Evolutionary conservation across 352 stramenopile genomes (phyloP).

Genomic region (Globisporangium spinosum): DNA sequence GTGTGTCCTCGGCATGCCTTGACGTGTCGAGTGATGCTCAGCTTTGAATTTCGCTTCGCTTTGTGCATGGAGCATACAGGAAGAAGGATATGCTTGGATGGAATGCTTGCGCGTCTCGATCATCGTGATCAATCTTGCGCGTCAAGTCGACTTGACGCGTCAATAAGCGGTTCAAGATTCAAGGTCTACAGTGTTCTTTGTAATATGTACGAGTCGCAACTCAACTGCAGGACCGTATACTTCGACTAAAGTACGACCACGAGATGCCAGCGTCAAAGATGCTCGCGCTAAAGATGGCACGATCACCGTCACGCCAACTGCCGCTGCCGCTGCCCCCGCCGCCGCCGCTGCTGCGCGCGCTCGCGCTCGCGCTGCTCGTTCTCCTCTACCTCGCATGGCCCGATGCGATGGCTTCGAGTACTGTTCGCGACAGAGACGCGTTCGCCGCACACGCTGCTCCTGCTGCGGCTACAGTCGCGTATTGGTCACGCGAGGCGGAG

Average conservation of each 20-base stretch:
- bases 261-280: background rate
- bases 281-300: background rate
- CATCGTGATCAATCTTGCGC: too few relatives aligned
- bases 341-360: background rate
- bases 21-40: background rate
- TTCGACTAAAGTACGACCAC: background rate
- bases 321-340: background rate
- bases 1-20: background rate
- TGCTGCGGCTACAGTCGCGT: slow-evolving; percentile 17
- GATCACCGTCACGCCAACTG: background rate
- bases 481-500: slow-evolving; percentile 31
- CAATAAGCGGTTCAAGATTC: background rate
- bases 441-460: background rate
- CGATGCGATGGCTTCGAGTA: background rate
- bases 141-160: background rate
- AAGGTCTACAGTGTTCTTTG: background rate
- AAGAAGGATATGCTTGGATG: background rate
- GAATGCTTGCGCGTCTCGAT: background rate
- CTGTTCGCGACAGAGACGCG: background rate
- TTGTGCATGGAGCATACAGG: background rate
- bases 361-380: slow-evolving; percentile 5
- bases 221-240: background rate
- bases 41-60: background rate
- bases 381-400: background rate
- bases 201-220: background rate